Conservation (phyloP, 2,329 filamentous ascomycete genomes). For the Colletotrichum higginsianum region DNA sequence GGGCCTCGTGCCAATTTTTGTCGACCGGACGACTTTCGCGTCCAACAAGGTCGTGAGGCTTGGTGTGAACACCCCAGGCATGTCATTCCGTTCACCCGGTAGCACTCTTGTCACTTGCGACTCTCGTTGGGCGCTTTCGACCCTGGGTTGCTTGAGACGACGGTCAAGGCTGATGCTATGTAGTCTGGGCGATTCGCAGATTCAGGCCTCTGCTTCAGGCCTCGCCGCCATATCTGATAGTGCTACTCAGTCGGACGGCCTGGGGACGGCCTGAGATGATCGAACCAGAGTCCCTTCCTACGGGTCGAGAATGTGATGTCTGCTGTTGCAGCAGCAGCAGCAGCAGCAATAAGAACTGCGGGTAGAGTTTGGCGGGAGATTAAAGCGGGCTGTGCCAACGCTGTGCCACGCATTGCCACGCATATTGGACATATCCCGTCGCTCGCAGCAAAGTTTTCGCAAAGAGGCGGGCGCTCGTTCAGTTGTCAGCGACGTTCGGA, state of each 20-base stretch:
- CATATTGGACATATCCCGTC: not conserved
- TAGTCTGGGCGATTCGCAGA: not conserved
- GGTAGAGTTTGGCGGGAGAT: constrained; percentile 7
- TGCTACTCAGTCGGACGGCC: not conserved
- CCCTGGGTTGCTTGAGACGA: not conserved
- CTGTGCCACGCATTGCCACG: not conserved
- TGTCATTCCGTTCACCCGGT: not conserved
- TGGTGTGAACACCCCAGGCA: not conserved
- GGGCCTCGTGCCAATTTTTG: constrained; percentile 14
- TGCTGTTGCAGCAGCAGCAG: not conserved
- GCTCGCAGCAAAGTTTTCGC: not conserved
- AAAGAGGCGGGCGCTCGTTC: not conserved
- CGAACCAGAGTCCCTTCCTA: not conserved
- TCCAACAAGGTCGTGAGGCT: constrained; percentile 9
- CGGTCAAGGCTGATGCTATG: not conserved
- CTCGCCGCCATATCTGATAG: not conserved
- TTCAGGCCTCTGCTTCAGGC: constrained; percentile 8
- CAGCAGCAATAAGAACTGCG: not conserved
- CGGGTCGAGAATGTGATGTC: not conserved
- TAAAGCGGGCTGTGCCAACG: not conserved
- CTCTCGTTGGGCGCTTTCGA: not conserved
- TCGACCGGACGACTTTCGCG: constrained; percentile 20
- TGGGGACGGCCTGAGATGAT: not conserved
- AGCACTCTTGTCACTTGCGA: not conserved
- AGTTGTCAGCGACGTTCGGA: not conserved